Percentiles rank a stretch among this genome's conserved stretches.
Evolutionary conservation across 768 basidiomycete species (phyloP).

Genomic region (Naganishia vaughanmartiniae): DNA sequence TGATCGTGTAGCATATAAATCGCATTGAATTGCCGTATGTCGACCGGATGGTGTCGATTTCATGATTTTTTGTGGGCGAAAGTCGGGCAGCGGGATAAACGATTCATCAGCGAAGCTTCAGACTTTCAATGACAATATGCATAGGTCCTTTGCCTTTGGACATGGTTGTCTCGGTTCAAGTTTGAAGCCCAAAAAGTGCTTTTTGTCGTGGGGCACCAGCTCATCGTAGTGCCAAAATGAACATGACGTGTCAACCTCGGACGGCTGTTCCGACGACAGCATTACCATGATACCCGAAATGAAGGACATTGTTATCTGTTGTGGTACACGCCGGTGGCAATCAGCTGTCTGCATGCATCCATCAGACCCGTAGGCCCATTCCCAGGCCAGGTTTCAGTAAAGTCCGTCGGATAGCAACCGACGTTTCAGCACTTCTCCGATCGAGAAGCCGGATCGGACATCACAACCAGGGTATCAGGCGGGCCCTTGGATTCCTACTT

Average conservation of each 20-base stretch:
- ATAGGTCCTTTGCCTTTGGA: no score
- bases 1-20: neutral
- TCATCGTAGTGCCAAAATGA: neutral
- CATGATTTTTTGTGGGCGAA: no score
- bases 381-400: no score
- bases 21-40: neutral
- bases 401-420: neutral
- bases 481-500: neutral
- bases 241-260: constrained; percentile 1
- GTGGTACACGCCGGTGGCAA: no score
- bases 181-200: neutral
- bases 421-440: neutral
- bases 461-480: neutral
- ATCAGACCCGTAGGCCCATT: no score
- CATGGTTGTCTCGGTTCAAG: constrained; percentile 1
- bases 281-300: neutral
- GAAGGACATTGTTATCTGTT: neutral
- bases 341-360: no score
- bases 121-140: no score
- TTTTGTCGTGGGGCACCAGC: neutral
- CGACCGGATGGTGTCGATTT: neutral
- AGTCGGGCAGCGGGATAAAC: no score
- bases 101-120: no score
- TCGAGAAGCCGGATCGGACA: neutral
- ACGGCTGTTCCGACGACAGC: neutral